Base-by-base conservation (phyloP, 164 flowering plant genomes). In the Aristolochia fimbriata region DNA sequence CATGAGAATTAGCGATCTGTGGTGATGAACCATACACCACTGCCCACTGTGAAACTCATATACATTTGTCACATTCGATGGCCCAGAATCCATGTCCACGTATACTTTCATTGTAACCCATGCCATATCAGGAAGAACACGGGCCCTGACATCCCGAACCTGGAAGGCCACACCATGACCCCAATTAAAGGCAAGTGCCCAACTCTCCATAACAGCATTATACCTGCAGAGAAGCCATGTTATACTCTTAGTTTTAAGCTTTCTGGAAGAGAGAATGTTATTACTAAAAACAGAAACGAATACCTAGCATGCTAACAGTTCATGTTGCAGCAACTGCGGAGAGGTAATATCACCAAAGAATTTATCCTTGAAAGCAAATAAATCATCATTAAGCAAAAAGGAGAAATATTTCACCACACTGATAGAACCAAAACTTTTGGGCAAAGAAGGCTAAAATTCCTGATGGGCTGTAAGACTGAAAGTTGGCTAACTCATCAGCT, bases 1-100 rank as follows among this genome's bases (percentile, higher is more conserved):
- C 20, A 61, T 53, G 51, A 78, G 73, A 81, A 82, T 70, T 58
- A 73, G 71, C 19, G 96, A 82, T 76, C 85, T 71, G 78, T 93
- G 98, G 76, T 93, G 98, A 73, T 93, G 97, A 70, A 93, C 98
- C 88, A 93, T 77, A 71, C 71, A 80, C 97, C 97, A 89, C 58
- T 70, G 77, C 37, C 85, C 90, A 47, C 79, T 77, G 55, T 88
- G 93, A 59, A 80, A 78, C 84, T 94, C 99, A 55, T 70, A 91
- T 17, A 90, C 74, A 61, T 94, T 94, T 33, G 93, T 86, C 56
- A 91, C 75, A 62, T 76, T 71, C 66, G 78, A 88, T 22, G 92
- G 78, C 77, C 79, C 83, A 0, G 66, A 50, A 14, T 80, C 86
- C 69, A 85, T 64, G 65, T 80, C 83, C n/a, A 78, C 61, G 56